Base-by-base conservation (phyloP, 306 rosid genomes). In the Biancaea sappan region DNA sequence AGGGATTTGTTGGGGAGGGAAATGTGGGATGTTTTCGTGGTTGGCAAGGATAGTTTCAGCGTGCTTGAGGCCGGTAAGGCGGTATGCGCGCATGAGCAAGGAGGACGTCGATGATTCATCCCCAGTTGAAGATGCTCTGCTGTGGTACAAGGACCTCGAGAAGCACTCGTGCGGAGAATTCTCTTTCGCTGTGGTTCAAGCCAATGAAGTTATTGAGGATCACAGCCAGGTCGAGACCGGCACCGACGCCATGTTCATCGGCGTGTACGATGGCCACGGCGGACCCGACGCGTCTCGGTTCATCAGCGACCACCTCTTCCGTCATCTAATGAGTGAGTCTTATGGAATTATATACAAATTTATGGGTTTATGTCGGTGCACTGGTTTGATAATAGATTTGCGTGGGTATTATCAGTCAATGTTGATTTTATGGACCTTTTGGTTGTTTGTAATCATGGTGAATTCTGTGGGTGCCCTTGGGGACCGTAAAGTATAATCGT, bases 11-110 rank as follows among this genome's bases (percentile, higher is more conserved):
- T 84, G 74, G 61, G 60, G 76, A 82, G 84, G 92, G 95, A 90
- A 90, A 93, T 93, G 98, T 87, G 96, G 96, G 95, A 93, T 93
- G 98, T 89, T 93, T 86, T 88, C 96, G 92, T 88, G 96, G 98
- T 73, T 92, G 86, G 92, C 91, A 90, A 90, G 92, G 88, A 77
- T 88, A 68, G 88, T 86, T 60, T 84, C 91, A 52, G 85, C 89
- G 48, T 92, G 98, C 85, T 88, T 91, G 96, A 87, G 81, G 79
- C 98, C 96, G n/a, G 88, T 90, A 71, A 81, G 91, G 74, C 75
- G 83, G 51, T 90, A 90, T 87, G 98, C 88, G 75, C 96, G 94
- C 38, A 92, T 90, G 98, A 88, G 19, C 90, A 90, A 85, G 87
- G 96, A 84, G 73, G 92, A 85, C 50, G 58, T 41, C 9, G 89